phyloP scores from a whole-genome alignment of 208 protist species.

The Crithidia fasciculata region DNA sequence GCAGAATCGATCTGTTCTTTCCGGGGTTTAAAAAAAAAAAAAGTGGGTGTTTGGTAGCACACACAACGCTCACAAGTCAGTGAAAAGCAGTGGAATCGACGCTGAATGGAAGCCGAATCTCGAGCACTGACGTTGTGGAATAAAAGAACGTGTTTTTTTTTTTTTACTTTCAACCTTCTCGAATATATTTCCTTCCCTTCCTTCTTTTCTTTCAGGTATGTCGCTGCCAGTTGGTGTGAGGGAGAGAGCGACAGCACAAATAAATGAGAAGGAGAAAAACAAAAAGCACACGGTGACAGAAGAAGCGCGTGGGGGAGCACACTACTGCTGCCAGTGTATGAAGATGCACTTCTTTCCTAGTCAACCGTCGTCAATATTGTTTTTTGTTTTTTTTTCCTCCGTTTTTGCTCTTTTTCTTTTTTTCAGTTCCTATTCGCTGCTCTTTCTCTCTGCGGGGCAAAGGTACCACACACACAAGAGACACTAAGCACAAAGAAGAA shows the following conservation, averaged over 20 bases:
- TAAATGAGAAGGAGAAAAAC: neutral
- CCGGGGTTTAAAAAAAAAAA: slow-evolving; percentile 22
- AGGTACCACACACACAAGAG: neutral
- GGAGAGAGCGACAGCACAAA: no score
- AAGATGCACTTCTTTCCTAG: no score
- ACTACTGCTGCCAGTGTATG: neutral
- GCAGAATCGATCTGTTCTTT: no score
- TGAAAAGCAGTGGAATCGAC: no score
- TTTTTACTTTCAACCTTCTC: no score
- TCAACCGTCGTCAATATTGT: neutral
- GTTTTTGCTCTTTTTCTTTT: slow-evolving; percentile 1
- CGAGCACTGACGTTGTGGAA: no score
- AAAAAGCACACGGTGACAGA: neutral
- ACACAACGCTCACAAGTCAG: no score
- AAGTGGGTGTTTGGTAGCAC: no score
- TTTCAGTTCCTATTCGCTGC: neutral
- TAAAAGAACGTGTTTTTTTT: no score
- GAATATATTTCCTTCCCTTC: neutral
- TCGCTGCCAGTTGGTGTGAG: neutral
- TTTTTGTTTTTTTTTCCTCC: neutral
- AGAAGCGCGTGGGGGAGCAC: neutral
- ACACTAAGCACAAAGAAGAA: neutral
- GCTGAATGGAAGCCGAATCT: no score
- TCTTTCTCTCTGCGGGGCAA: neutral
- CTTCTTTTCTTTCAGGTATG: neutral